Base-by-base conservation (phyloP, 2,329 filamentous ascomycete genomes). In the Arachnomyces sp. region DNA sequence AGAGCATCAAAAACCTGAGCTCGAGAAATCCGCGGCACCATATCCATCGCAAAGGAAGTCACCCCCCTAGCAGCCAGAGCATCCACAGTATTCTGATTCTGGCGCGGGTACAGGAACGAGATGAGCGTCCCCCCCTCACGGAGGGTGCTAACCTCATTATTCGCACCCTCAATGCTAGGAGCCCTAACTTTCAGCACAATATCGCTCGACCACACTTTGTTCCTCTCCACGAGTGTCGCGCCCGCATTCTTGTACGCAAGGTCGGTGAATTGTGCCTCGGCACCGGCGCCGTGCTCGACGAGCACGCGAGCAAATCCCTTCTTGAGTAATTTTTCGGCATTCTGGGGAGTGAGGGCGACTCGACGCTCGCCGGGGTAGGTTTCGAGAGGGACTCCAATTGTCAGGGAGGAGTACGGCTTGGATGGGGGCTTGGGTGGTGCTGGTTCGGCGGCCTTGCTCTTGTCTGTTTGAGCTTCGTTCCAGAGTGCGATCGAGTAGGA, bases 21-120 rank as follows among this genome's bases (percentile, higher is more conserved):
- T 34, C 88, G 77, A 1, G 87, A 93, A 51, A 94, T 94, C 31
- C 88, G 79, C 12, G 88, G 88, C 38, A 94, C 82, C 79, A 89
- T 82, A 57, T 94, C 88, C 87, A 94, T 94, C 15, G 88, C 86
- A 57, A 94, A 92, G 12, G 77, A 69, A 1, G 85, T 93, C 2
- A 81, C 79, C 18, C 82, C 81, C 36, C 77, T 77, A 29, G 72
- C 70, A 17, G 84, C 80, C 44, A 93, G 74, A 43, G 77, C 79
- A 44, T 87, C 76, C 7, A 94, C 82, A 4, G 90, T 66, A 7
- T 76, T 69, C 61, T 77, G 81, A 61, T 93, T 93, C 65, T 90
- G 84, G 5, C 79, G 73, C 0, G 87, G 87, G 57, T 93, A 87
- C 18, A 94, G 64, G 56, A 94, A 85, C 2, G 84, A 90, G 49